A percentile compares a stretch with the other conserved stretches of the same genome.
These are phyloP conservation scores for Carex pumila DNA, from an alignment of 176 grass and related monocot genomes.

Conservation along the genomic window DNA sequence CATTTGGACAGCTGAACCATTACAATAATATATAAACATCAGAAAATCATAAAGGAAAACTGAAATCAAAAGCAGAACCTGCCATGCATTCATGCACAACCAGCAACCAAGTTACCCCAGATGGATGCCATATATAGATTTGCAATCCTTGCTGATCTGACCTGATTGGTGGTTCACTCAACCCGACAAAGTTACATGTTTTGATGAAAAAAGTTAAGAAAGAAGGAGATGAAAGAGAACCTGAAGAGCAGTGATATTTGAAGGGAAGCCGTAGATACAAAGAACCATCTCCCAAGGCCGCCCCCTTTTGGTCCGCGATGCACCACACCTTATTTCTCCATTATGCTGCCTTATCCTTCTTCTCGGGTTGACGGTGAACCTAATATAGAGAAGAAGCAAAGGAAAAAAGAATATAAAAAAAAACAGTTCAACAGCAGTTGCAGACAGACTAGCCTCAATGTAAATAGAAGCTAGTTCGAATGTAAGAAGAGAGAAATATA, in stretches of 20 bases:
- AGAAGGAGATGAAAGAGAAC: constrained; percentile 8
- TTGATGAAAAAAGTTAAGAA: not conserved
- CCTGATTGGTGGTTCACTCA: not conserved
- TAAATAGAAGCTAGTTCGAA: not conserved
- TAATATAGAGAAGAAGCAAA: constrained; percentile 10
- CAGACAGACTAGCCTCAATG: not conserved
- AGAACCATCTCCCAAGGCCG: constrained; percentile 97
- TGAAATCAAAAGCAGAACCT: not conserved
- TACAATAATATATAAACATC: not conserved
- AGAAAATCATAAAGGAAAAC: not conserved
- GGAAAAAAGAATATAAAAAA: not conserved
- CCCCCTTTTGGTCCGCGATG: constrained; percentile 48
- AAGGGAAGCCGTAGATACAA: constrained; percentile 84
- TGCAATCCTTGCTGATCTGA: not conserved
- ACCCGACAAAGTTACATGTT: not conserved
- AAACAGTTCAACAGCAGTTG: not conserved
- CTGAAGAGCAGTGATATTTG: constrained; percentile 82
- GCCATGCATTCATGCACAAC: not conserved
- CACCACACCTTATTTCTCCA: constrained; percentile 74
- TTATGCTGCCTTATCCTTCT: constrained; percentile 94
- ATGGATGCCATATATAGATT: not conserved
- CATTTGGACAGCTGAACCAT: not conserved
- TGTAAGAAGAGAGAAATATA: not conserved
- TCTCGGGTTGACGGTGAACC: constrained; percentile 83
- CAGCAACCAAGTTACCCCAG: not conserved